phyloP scores from a whole-genome alignment of 176 grass and related monocot genomes.

The Lolium multiflorum region DNA sequence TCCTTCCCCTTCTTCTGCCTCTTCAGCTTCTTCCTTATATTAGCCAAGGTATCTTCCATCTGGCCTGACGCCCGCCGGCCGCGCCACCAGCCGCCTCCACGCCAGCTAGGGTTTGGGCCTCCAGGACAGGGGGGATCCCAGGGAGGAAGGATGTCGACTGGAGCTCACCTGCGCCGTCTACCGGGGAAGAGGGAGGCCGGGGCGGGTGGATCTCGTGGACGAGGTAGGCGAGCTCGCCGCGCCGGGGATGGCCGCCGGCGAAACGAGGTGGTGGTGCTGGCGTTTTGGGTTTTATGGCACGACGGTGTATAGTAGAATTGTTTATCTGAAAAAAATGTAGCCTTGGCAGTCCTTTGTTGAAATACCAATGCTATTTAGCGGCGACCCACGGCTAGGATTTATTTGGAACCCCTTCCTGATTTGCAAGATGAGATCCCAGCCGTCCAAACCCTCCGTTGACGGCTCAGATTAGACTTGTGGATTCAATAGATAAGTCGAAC shows the following conservation, averaged over 20 bases:
- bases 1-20: conserved; percentile 73
- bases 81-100: not conserved
- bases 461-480: not conserved
- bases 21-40: conserved; percentile 87
- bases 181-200: not conserved
- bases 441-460: not conserved
- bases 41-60: conserved; percentile 92
- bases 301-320: conserved; percentile 7
- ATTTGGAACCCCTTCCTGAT: not conserved
- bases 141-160: not conserved
- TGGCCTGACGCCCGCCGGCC: conserved; percentile 44
- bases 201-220: not conserved
- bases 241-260: conserved; percentile 9
- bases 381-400: not conserved
- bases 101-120: conserved; percentile 32
- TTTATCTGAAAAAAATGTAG: conserved; percentile 6
- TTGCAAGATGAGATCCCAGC: not conserved
- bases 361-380: not conserved
- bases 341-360: not conserved
- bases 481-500: not conserved
- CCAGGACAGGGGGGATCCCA: conserved; percentile 6
- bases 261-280: not conserved
- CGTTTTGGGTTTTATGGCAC: conserved; percentile 30
- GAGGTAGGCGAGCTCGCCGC: not conserved
- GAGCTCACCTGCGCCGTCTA: conserved; percentile 12